Base-by-base conservation (phyloP, 2,329 filamentous ascomycete genomes). In the Paraconiothyrium brasiliense region DNA sequence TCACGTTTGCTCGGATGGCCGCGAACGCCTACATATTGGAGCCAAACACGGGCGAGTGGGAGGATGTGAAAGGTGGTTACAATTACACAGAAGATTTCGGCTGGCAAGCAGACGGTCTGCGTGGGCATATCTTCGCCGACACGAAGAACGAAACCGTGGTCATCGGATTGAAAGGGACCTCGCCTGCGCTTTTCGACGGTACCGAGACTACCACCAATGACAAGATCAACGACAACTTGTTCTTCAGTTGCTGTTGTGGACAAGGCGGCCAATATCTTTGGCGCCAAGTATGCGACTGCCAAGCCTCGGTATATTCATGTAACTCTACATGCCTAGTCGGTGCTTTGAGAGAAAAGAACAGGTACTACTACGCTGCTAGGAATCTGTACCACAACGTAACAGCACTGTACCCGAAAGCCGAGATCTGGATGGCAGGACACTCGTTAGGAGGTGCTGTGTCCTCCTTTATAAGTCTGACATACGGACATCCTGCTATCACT, bases 171-270 rank as follows among this genome's bases (percentile, higher is more conserved):
- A 99, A 99, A 80, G 95, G 94, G 57, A 97, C 94, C 0, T 92
- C 81, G 9, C 88, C 90, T 1, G 94, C 95, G 13, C 89, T 98
- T 3, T 98, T 97, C 75, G 94, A 98, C 77, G 95, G 95, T n/a
- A 92, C 94, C 41, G 94, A 94, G 55, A 98, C 95, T 1, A 98
- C 94, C 0, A 97, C 93, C 30, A 97, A 97, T 69, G 95, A 99
- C 81, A 99, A 99, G 82, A 84, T 94, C 73, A 99, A 98, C 77
- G 95, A 99, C 80, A 99, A 99, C 76, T 84, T 99, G 10, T 97
- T 97, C 80, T 97, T 97, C 81, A 97, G 94, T 75, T 99, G 95
- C 81, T 99, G 95, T 79, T 99, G 95, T 79, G 95, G 89, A 4
- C 93, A 97, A 80, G 94, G 96, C 71, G 93, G 94, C 0, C 92